Evolutionary conservation across 2,329 filamentous ascomycete species (phyloP).

Genomic region (Colletotrichum sp.): DNA sequence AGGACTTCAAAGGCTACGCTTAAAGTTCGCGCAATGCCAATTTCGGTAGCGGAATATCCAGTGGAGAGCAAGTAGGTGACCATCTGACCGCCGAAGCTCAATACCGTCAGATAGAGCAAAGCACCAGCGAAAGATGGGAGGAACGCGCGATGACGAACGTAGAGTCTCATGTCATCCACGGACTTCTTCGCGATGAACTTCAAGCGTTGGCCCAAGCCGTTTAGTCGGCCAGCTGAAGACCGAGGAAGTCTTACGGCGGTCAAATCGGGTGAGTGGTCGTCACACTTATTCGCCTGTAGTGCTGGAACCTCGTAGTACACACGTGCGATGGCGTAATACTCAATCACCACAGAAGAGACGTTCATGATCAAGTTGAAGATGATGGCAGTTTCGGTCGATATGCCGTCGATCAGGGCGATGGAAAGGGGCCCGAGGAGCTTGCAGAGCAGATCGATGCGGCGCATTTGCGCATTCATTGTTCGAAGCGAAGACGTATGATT

Average conservation of each 20-base stretch:
- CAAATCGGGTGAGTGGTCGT: not conserved
- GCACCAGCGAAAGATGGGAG: conserved; percentile 59
- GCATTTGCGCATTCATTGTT: conserved; percentile 62
- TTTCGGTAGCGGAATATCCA: conserved; percentile 45
- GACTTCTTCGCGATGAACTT: not conserved
- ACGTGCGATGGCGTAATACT: conserved; percentile 56
- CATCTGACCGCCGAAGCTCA: conserved; percentile 60
- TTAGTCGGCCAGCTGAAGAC: not conserved
- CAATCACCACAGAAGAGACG: conserved; percentile 48
- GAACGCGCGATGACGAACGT: conserved; percentile 54
- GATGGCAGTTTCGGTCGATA: conserved; percentile 54
- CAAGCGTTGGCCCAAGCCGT: not conserved
- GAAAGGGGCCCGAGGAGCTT: conserved; percentile 62
- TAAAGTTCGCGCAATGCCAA: conserved; percentile 51
- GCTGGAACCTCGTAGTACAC: conserved; percentile 31
- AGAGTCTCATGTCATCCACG: conserved; percentile 37
- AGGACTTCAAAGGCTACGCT: conserved; percentile 55
- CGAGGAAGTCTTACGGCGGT: not conserved
- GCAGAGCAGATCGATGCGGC: conserved; percentile 65
- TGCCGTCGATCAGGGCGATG: conserved; percentile 56
- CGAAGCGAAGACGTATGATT: conserved; percentile 10
- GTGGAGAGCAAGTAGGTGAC: conserved; percentile 59
- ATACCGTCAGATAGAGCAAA: conserved; percentile 60
- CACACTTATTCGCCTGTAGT: conserved; percentile 28
- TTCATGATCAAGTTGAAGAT: conserved; percentile 55